These are phyloP conservation scores for Cutaneotrichosporon sp. DNA, from an alignment of 1,284 basidiomycete genomes.

Conservation along the genomic window DNA sequence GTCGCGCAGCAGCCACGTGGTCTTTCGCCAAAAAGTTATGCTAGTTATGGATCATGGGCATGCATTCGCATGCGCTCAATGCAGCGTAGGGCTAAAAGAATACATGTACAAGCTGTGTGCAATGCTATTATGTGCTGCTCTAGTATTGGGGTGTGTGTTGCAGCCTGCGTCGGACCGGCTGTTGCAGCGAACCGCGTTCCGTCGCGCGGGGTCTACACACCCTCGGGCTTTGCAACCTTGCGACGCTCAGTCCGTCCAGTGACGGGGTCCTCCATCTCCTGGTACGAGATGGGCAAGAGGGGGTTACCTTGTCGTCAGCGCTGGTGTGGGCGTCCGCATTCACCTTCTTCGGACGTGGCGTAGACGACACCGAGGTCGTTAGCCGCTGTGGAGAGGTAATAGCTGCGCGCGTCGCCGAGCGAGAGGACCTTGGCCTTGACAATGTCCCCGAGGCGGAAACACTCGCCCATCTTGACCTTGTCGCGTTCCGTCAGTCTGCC, in stretches of 20 bases:
- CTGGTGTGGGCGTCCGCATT: neutral
- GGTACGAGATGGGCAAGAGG: slow-evolving; percentile 44
- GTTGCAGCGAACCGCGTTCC: too few relatives aligned
- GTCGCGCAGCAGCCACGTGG: too few relatives aligned
- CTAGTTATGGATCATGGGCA: too few relatives aligned
- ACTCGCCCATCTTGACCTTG: slow-evolving; percentile 86
- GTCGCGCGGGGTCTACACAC: slow-evolving; percentile 14
- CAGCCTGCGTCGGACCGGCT: too few relatives aligned
- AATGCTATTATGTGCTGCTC: neutral
- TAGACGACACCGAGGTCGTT: slow-evolving; percentile 73
- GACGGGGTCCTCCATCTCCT: slow-evolving; percentile 48
- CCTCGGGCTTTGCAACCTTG: slow-evolving; percentile 50
- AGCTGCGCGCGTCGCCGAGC: slow-evolving; percentile 84
- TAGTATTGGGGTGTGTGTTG: too few relatives aligned
- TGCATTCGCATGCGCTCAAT: neutral
- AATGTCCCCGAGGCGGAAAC: slow-evolving; percentile 93
- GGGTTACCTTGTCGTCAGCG: slow-evolving; percentile 37
- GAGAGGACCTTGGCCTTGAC: slow-evolving; percentile 88
- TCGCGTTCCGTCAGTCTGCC: slow-evolving; percentile 74
- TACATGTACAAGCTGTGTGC: neutral
- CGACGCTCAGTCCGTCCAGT: slow-evolving; percentile 45
- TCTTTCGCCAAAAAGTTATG: too few relatives aligned
- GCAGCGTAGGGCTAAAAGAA: neutral
- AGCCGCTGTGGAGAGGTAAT: slow-evolving; percentile 88
- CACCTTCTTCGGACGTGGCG: slow-evolving; percentile 45